Conservation (phyloP, 345 rosid species). For the Durio zibethinus region DNA sequence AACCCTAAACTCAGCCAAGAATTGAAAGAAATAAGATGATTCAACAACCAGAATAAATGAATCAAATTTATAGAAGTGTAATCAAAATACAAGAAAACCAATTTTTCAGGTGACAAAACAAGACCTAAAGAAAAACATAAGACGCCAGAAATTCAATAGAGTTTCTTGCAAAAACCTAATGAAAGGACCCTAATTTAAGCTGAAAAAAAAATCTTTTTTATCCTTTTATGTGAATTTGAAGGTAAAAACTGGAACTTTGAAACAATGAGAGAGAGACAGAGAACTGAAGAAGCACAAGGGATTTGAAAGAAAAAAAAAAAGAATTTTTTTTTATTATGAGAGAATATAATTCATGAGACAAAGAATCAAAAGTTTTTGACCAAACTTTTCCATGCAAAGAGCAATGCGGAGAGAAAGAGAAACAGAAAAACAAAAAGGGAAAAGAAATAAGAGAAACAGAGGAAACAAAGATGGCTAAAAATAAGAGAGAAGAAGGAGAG, state of each 20-base stretch:
- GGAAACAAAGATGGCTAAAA: constrained; percentile 13
- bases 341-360: constrained; percentile 9
- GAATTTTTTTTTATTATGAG: background rate
- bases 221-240: background rate
- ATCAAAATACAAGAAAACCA: background rate
- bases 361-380: background rate
- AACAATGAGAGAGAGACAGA: background rate
- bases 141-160: background rate
- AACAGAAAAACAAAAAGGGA: background rate
- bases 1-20: constrained; percentile 1
- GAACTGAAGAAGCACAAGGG: background rate
- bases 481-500: background rate
- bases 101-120: background rate
- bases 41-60: background rate
- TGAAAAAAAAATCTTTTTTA: background rate
- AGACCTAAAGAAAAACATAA: background rate
- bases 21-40: background rate
- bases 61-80: background rate
- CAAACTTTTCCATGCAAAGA: background rate
- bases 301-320: background rate
- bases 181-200: constrained; percentile 1
- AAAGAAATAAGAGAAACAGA: background rate
- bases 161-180: background rate
- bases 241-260: background rate
- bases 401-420: constrained; percentile 16